Evolutionary conservation across 2,329 filamentous ascomycete genomes (phyloP).

Genomic region (Fusarium brachygibbosum): DNA sequence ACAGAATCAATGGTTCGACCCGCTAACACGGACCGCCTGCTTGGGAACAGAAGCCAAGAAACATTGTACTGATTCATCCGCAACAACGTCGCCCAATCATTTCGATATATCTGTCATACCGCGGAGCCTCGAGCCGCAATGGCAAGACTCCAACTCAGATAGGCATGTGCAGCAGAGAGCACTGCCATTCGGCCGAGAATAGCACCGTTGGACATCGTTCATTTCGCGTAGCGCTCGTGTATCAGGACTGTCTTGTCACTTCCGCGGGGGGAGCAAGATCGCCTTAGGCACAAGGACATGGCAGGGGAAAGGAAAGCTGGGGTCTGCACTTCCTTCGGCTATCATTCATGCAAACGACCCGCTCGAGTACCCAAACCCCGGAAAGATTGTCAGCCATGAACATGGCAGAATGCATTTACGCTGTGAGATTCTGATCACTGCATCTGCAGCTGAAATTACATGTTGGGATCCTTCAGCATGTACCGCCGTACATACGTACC

Average conservation of each 20-base stretch:
- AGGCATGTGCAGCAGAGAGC: slow-evolving; percentile 6
- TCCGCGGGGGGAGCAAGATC: slow-evolving; percentile 4
- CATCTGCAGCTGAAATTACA: slow-evolving; percentile 24
- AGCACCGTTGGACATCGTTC: slow-evolving; percentile 39
- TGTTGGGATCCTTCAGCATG: slow-evolving; percentile 27
- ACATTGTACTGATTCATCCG: neutral
- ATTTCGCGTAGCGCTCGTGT: slow-evolving; percentile 29
- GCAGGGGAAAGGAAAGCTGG: slow-evolving; percentile 7
- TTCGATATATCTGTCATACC: neutral
- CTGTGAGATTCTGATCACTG: slow-evolving; percentile 8
- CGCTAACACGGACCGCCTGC: slow-evolving; percentile 27
- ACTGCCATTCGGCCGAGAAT: slow-evolving; percentile 41
- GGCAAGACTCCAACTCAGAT: slow-evolving; percentile 1
- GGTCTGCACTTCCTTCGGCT: slow-evolving; percentile 26
- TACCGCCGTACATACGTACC: slow-evolving; percentile 1
- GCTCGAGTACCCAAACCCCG: slow-evolving; percentile 3
- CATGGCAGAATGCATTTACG: slow-evolving; percentile 17
- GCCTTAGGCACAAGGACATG: neutral
- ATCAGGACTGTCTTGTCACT: slow-evolving; percentile 18
- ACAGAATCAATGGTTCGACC: slow-evolving; percentile 12
- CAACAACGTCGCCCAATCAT: slow-evolving; percentile 5
- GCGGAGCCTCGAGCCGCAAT: neutral
- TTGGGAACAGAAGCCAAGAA: slow-evolving; percentile 19
- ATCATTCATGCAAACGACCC: slow-evolving; percentile 30
- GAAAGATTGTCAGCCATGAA: slow-evolving; percentile 11